Base-by-base conservation (phyloP, 805 yeast genomes). In the Sugiyamaella smithiae region DNA sequence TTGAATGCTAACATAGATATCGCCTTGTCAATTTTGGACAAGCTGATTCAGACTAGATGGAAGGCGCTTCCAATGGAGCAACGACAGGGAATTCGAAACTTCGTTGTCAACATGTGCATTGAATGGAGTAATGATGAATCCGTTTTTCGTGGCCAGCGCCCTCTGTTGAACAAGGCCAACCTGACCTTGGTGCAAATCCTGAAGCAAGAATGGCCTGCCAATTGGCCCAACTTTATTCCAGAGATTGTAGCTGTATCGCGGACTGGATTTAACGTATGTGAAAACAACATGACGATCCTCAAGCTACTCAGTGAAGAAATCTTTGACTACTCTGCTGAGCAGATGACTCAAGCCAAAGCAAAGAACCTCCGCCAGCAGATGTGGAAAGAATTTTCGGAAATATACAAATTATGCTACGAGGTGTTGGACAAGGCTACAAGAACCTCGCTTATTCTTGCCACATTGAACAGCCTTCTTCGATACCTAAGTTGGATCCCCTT, bases 181-280 rank as follows among this genome's bases (percentile, higher is more conserved):
- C 76, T 93, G 62, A 91, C 98, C 12, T 74, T 93, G 61, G 99
- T 93, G 31, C 95, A 90, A 63, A 84, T 93, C 45, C 79, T 93
- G 62, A 93, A 93, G 63, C 98, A 93, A 70, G 99, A 93, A 66
- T 93, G 99, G 99, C 99, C 99, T 28, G 88, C 84, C 59, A 86
- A 90, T 66, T 93, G 99, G 99, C 98, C 98, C 16, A 86, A 84
- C 60, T 93, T 93, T 62, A 85, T 93, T 44, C 96, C 97, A 14
- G 99, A 93, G 66, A 79, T 93, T 49, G 93, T 91, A 41, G 79
- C 77, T 52, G 84, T 95, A 55, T 83, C 95, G 40, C 80, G 88
- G 55, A 81, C 91, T 11, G 84, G 93, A 19, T 81, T 86, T 67
- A 91, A 89, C 61, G 97, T 93, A 45, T 93, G 99, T 72, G 99